Conservation (phyloP, 2,329 filamentous ascomycete species). For the Aureobasidium subglaciale region DNA sequence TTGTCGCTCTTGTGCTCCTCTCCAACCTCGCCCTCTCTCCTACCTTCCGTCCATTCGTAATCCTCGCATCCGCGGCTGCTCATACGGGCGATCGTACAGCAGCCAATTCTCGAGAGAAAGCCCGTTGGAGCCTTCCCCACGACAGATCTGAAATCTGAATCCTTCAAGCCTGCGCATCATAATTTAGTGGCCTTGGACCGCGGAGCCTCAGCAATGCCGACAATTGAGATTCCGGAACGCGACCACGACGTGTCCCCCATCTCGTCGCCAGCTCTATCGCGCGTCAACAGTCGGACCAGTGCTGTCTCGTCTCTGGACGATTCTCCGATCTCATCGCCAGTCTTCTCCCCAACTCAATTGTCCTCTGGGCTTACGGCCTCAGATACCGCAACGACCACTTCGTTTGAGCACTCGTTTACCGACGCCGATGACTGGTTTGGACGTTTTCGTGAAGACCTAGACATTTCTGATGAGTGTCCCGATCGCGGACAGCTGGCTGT, state of each 20-base stretch:
- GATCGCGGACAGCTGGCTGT: constrained; percentile 27
- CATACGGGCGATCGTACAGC: not conserved
- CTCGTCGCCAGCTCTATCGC: constrained; percentile 11
- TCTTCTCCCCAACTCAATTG: constrained; percentile 9
- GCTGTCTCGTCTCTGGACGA: constrained; percentile 10
- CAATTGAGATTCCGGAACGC: not conserved
- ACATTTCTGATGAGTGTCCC: constrained; percentile 27
- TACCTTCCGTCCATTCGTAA: not conserved
- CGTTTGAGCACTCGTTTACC: constrained; percentile 9
- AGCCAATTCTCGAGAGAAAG: not conserved
- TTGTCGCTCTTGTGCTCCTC: constrained; percentile 12
- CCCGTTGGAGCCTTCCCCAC: constrained; percentile 3
- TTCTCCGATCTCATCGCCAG: constrained; percentile 7
- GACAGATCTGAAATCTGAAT: constrained; percentile 5
- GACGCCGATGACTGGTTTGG: constrained; percentile 30
- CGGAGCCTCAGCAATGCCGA: constrained; percentile 1
- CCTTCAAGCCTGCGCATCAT: constrained; percentile 7
- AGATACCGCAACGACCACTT: constrained; percentile 8
- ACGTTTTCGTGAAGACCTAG: constrained; percentile 26
- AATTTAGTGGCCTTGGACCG: constrained; percentile 7
- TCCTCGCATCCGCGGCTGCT: not conserved
- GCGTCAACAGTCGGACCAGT: constrained; percentile 10
- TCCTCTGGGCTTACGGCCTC: not conserved
- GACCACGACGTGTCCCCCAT: constrained; percentile 14
- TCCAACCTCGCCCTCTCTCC: not conserved